A percentile compares a stretch with the other conserved stretches of the same genome.
Conservation (phyloP, 2,329 filamentous ascomycete genomes). For the Massarina eburnea region DNA sequence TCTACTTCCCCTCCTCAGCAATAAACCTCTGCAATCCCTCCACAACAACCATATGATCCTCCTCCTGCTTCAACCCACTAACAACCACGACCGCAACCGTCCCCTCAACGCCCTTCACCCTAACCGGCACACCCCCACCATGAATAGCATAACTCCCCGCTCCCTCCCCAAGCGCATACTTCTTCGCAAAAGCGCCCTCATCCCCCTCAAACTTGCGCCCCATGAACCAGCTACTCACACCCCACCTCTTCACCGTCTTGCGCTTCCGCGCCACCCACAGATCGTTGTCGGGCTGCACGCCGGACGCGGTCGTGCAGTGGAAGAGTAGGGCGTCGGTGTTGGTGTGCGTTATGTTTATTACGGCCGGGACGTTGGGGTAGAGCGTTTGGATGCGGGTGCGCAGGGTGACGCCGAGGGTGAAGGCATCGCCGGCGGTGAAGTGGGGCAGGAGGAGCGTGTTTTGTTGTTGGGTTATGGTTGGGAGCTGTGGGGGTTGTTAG, state of each 20-base stretch:
- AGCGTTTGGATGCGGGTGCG: conserved; percentile 60
- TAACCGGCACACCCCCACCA: conserved; percentile 72
- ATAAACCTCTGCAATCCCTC: conserved; percentile 44
- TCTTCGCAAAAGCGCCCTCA: conserved; percentile 65
- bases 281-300: conserved; percentile 70
- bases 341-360: conserved; percentile 64
- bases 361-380: conserved; percentile 48
- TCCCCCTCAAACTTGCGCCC: conserved; percentile 68
- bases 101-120: conserved; percentile 70
- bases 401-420: conserved; percentile 63
- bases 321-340: conserved; percentile 62
- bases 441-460: conserved; percentile 42
- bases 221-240: conserved; percentile 69
- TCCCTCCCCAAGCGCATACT: conserved; percentile 56
- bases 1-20: background rate
- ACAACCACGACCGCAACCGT: conserved; percentile 74
- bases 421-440: conserved; percentile 65
- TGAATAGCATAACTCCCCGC: conserved; percentile 72
- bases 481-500: conserved; percentile 14
- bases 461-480: conserved; percentile 44
- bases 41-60: conserved; percentile 76
- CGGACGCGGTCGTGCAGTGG: conserved; percentile 66
- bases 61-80: conserved; percentile 73
- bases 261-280: conserved; percentile 66
- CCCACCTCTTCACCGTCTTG: conserved; percentile 71